A percentile compares a stretch with the other conserved stretches of the same genome.
Evolutionary conservation across 805 yeast species (phyloP).

Genomic region (Wickerhamiella vanderwaltii): DNA sequence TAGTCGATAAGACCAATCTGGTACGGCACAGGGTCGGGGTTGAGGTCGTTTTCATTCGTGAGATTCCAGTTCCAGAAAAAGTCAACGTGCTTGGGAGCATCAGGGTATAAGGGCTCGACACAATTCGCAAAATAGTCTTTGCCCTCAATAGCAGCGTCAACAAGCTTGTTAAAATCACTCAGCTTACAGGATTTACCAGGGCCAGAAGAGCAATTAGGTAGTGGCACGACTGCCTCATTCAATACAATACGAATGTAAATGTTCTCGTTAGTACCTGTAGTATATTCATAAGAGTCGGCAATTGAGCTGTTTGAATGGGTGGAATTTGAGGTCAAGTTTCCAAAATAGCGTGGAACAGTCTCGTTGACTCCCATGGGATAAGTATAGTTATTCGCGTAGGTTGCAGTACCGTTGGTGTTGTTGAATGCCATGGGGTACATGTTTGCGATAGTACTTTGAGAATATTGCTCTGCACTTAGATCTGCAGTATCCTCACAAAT

Average conservation of each 20-base stretch:
- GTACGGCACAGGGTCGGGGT: constrained; percentile 12
- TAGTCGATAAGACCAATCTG: constrained; percentile 15
- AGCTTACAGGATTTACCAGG: constrained; percentile 40
- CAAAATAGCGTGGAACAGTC: constrained; percentile 3
- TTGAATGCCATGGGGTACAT: constrained; percentile 20
- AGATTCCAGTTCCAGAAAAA: constrained; percentile 24
- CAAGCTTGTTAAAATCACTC: constrained; percentile 19
- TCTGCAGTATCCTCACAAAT: constrained; percentile 31
- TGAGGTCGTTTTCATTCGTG: constrained; percentile 16
- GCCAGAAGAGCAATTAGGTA: constrained; percentile 37
- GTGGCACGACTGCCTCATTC: constrained; percentile 44
- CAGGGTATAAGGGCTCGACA: constrained; percentile 13
- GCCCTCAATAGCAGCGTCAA: constrained; percentile 13
- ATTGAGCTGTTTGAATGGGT: constrained; percentile 4
- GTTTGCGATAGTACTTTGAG: constrained; percentile 9
- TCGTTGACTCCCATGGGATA: constrained; percentile 13
- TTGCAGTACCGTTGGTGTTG: constrained; percentile 16
- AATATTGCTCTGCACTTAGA: constrained; percentile 2
- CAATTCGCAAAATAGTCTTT: constrained; percentile 14
- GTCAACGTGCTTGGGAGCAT: constrained; percentile 17
- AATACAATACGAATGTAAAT: constrained; percentile 37
- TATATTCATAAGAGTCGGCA: neutral
- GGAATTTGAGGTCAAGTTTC: constrained; percentile 7
- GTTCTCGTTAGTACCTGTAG: constrained; percentile 14
- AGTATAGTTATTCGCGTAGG: constrained; percentile 13